Base-by-base conservation (phyloP, 192 early-diverging fungal species). In the Kappamyces sp. region DNA sequence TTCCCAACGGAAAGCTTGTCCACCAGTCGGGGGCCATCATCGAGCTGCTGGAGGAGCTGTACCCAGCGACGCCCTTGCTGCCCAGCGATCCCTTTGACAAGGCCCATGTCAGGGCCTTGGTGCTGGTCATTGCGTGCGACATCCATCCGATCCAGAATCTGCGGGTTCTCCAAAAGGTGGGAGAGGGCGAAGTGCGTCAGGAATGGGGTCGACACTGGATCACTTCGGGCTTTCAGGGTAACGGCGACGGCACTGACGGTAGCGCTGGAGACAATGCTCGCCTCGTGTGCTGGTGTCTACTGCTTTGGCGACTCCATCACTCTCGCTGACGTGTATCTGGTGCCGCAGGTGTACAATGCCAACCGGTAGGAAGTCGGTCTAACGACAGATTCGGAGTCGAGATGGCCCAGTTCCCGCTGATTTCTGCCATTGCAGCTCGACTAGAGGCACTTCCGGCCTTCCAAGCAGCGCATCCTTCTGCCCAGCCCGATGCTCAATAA, bases 121-220 rank as follows among this genome's bases (percentile, higher is more conserved):
- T 84, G 6, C 69, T 75, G 51, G 67, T 83, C 6, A 85, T 97
- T 23, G 81, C 82, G 40, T 75, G 85, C 66, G 94, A 93, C 58
- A 94, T 86, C 48, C 91, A 93, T 62, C 94, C 94, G 12, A 58
- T 92, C 43, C 86, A 91, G 62, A 97, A 97, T 70, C 64, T 92
- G 60, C 60, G 78, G 40, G 83, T 97, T 1, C 62, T 89, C 55
- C 72, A 75, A 7, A 71, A 86, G 50, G 67, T 86, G 12, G 82
- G 79, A 1, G 79, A 76, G 40, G 43, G 60, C 34, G 74, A 83
- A 54, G 43, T 73, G 32, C 55, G 65, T 13, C 32, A 35, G 6
- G 77, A 90, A 67, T 84, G 82, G 86, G 83, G 78, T 23, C 70
- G 67, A 38, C 65, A 80, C 63, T 79, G 74, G 59, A 69, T 85